A percentile compares a stretch with the other conserved stretches of the same genome.
Evolutionary conservation across 768 basidiomycete genomes (phyloP).

Genomic region (Hypholoma fasciculare): DNA sequence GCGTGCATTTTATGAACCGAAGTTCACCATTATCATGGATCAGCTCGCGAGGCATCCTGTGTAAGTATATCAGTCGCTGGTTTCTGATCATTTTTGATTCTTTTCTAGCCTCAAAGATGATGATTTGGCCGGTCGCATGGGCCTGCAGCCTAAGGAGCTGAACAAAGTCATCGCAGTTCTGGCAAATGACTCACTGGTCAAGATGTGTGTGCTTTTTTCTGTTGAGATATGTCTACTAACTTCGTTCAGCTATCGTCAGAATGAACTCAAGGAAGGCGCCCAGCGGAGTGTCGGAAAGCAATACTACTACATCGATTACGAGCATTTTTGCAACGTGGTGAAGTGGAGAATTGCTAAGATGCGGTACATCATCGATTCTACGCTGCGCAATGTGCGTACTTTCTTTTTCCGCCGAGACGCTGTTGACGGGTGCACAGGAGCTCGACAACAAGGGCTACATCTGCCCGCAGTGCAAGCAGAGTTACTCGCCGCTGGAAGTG

Average conservation of each 20-base stretch:
- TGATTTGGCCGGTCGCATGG: slow-evolving; percentile 89
- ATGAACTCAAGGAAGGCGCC: slow-evolving; percentile 88
- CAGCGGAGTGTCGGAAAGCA: slow-evolving; percentile 85
- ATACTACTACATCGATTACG: slow-evolving; percentile 97
- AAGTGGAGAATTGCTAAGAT: slow-evolving; percentile 97
- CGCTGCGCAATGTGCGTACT: slow-evolving; percentile 76
- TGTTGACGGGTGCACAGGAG: slow-evolving; percentile 53
- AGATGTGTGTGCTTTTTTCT: slow-evolving; percentile 55
- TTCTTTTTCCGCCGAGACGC: background rate
- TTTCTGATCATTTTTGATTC: slow-evolving; percentile 21
- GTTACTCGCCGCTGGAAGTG: slow-evolving; percentile 84
- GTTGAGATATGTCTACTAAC: background rate
- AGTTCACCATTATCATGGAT: slow-evolving; percentile 90
- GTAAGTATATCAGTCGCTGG: slow-evolving; percentile 60
- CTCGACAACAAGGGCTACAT: slow-evolving; percentile 97
- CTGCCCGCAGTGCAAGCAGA: slow-evolving; percentile 84
- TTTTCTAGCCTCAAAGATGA: slow-evolving; percentile 84
- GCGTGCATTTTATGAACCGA: slow-evolving; percentile 93
- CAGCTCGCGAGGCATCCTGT: slow-evolving; percentile 90
- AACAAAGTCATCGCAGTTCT: slow-evolving; percentile 86
- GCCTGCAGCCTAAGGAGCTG: slow-evolving; percentile 85
- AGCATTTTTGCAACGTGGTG: slow-evolving; percentile 94
- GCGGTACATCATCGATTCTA: slow-evolving; percentile 86
- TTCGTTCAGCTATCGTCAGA: slow-evolving; percentile 73
- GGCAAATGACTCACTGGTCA: slow-evolving; percentile 74